A percentile compares a stretch with the other conserved stretches of the same genome.
phyloP scores from a whole-genome alignment of 148 eudicot genomes.

The Rheum nobile region DNA sequence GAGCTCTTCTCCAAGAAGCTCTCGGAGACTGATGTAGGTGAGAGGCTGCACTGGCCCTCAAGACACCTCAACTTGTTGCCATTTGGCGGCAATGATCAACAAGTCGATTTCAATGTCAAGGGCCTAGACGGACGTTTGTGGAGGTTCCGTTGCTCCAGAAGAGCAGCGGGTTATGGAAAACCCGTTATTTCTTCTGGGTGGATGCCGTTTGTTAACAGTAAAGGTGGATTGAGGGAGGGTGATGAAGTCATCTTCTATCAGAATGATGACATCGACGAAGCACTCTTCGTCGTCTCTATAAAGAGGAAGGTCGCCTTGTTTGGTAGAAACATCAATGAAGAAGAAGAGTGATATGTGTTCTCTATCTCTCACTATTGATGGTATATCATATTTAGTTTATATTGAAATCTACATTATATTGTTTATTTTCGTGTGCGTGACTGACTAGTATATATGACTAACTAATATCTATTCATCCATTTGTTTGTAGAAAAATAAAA shows the following conservation, averaged over 20 bases:
- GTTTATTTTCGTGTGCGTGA: background rate
- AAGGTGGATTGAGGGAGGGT: background rate
- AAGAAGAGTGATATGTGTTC: background rate
- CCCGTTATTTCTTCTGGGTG: background rate
- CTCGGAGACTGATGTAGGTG: background rate
- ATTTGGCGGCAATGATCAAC: background rate
- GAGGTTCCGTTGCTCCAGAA: background rate
- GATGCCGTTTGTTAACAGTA: background rate
- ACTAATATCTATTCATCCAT: too few relatives aligned
- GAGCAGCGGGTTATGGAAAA: background rate
- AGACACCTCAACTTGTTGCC: background rate
- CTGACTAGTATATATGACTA: background rate
- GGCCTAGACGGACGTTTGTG: background rate
- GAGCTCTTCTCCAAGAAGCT: background rate
- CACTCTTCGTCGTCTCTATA: background rate
- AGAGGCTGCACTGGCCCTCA: background rate
- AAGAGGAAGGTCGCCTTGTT: background rate
- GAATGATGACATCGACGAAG: background rate
- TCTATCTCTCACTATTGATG: background rate
- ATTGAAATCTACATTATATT: too few relatives aligned
- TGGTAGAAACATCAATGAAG: background rate
- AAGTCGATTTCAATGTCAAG: background rate
- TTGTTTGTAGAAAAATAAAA: too few relatives aligned
- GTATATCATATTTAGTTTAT: too few relatives aligned
- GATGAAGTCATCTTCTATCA: conserved; percentile 5